These are phyloP conservation scores for Trametes cingulata DNA, from an alignment of 768 basidiomycete genomes.

Conservation along the genomic window DNA sequence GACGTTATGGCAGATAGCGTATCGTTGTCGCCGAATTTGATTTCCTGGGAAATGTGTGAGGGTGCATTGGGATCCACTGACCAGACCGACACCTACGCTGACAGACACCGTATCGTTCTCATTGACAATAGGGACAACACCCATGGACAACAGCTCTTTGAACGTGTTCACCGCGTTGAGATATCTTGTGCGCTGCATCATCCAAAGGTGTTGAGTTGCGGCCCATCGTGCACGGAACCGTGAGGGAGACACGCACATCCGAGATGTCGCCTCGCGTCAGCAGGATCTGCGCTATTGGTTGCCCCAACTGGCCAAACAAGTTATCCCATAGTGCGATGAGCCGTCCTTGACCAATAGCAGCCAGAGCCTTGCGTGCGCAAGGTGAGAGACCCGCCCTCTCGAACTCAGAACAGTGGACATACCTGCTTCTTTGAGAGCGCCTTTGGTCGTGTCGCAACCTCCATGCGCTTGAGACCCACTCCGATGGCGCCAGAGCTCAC, in stretches of 20 bases:
- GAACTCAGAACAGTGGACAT: conserved; percentile 26
- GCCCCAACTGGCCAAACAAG: conserved; percentile 89
- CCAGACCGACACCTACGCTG: conserved; percentile 59
- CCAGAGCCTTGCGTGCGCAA: conserved; percentile 66
- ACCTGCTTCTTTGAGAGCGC: conserved; percentile 91
- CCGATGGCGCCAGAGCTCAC: conserved; percentile 98
- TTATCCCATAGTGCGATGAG: conserved; percentile 98
- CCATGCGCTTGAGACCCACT: conserved; percentile 92
- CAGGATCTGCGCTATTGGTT: conserved; percentile 94
- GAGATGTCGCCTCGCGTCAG: conserved; percentile 96
- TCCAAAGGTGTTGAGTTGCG: neutral
- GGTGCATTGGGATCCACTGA: neutral
- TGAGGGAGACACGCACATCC: conserved; percentile 59
- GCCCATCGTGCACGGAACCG: neutral
- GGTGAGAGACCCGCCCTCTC: too few species aligned
- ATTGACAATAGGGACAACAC: conserved; percentile 97
- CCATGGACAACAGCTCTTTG: conserved; percentile 87
- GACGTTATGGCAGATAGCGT: conserved; percentile 96
- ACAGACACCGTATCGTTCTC: conserved; percentile 99
- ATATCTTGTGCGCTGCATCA: conserved; percentile 82
- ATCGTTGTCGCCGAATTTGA: conserved; percentile 99
- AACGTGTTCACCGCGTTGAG: conserved; percentile 96
- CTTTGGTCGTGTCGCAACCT: conserved; percentile 75
- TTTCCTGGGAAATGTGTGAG: conserved; percentile 62
- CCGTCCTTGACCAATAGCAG: conserved; percentile 95